Evolutionary conservation across 148 eudicot species (phyloP).

Genomic region (Nepenthes gracilis): DNA sequence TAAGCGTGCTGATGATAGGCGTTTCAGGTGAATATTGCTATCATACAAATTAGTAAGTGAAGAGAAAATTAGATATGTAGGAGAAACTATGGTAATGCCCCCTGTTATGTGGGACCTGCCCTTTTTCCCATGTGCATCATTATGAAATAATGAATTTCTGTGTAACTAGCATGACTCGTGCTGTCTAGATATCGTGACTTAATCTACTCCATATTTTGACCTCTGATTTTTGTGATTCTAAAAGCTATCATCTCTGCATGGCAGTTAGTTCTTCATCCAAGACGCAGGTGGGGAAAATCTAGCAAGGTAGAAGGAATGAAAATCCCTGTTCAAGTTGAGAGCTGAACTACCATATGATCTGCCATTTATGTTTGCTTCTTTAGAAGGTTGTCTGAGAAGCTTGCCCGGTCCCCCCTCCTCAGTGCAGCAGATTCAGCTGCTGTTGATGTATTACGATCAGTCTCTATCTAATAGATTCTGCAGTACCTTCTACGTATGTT

Average conservation of each 20-base stretch:
- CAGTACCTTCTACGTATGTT: background rate
- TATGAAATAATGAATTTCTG: too few species aligned
- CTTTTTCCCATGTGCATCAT: too few species aligned
- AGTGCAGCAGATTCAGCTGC: background rate
- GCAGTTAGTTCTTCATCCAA: slow-evolving; percentile 7
- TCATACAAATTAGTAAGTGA: background rate
- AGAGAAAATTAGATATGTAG: background rate
- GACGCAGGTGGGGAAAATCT: slow-evolving; percentile 6
- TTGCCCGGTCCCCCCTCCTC: background rate
- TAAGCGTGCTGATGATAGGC: background rate
- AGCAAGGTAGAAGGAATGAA: slow-evolving; percentile 1
- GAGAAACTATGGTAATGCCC: background rate
- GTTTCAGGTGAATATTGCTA: slow-evolving; percentile 6
- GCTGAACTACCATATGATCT: background rate
- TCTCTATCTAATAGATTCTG: background rate
- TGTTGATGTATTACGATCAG: background rate
- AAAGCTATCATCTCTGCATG: background rate
- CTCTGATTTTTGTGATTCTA: background rate
- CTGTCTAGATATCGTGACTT: too few species aligned
- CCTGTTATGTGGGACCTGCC: background rate
- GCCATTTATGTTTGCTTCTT: background rate
- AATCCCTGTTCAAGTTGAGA: background rate
- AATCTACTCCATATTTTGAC: background rate
- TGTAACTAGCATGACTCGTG: too few species aligned
- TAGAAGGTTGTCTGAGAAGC: background rate